Conservation (phyloP, 345 rosid species). For the Arabis hirsuta region DNA sequence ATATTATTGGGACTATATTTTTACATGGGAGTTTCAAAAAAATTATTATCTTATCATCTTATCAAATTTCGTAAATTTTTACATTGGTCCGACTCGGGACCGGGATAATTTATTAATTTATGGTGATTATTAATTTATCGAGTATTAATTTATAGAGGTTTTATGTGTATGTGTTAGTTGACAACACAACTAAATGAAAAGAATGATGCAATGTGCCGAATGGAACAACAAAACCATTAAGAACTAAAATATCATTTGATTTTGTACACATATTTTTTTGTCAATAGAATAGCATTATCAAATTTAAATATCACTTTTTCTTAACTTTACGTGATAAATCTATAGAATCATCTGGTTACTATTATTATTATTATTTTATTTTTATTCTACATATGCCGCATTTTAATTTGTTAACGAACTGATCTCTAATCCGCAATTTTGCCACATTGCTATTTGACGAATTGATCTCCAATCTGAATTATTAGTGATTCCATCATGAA, state of each 20-base stretch:
- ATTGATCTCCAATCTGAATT: background rate
- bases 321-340: background rate
- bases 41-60: no score
- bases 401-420: background rate
- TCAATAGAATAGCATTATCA: conserved; percentile 2
- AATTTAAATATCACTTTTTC: background rate
- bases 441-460: background rate
- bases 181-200: background rate
- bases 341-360: background rate
- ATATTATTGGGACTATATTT: no score
- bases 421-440: background rate
- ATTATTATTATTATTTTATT: no score
- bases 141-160: no score
- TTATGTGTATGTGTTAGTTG: background rate
- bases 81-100: no score
- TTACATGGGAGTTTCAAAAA: no score
- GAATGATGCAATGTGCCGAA: background rate
- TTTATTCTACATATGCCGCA: background rate
- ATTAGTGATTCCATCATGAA: conserved; percentile 9
- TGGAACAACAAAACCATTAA: conserved; percentile 9
- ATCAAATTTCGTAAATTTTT: no score
- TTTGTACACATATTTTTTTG: background rate
- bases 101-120: no score
- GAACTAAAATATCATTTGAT: background rate
- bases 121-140: no score